Evolutionary conservation across 163 green algal species (phyloP).

Genomic region (Scenedesmus sp.): DNA sequence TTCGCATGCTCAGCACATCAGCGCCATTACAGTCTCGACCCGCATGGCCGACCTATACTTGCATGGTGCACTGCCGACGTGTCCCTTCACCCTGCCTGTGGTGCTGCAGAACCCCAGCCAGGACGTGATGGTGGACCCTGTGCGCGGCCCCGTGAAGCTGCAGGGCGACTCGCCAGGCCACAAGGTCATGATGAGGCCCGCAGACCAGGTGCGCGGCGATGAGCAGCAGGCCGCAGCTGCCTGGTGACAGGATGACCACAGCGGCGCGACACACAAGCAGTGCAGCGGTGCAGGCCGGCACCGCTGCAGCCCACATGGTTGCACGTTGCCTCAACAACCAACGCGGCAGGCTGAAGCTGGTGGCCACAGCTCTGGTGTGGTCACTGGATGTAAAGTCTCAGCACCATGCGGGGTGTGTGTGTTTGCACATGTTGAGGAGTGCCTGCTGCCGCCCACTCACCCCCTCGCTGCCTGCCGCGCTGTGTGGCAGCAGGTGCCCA

Average conservation of each 20-base stretch:
- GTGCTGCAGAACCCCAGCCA: slow-evolving; percentile 4
- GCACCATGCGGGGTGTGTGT: no score
- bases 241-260: not conserved
- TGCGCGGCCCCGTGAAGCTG: slow-evolving; percentile 1
- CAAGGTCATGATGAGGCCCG: slow-evolving; percentile 39
- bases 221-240: no score
- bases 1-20: no score
- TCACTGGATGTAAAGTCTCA: no score
- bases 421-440: no score
- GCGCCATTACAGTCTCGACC: no score
- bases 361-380: no score
- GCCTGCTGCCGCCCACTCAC: not conserved
- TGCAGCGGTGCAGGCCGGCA: not conserved
- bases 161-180: slow-evolving; percentile 16
- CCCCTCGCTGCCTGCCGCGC: not conserved
- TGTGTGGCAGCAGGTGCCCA: not conserved
- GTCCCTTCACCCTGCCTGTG: no score
- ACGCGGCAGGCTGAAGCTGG: no score
- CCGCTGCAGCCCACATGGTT: no score
- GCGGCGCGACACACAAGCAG: not conserved
- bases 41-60: no score
- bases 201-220: slow-evolving; percentile 41
- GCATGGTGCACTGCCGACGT: not conserved
- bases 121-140: slow-evolving; percentile 41
- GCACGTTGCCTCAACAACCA: no score